A percentile compares a stretch with the other conserved stretches of the same genome.
These are phyloP conservation scores for Pyrrhoderma noxium DNA, from an alignment of 1,284 basidiomycete genomes.

Conservation along the genomic window DNA sequence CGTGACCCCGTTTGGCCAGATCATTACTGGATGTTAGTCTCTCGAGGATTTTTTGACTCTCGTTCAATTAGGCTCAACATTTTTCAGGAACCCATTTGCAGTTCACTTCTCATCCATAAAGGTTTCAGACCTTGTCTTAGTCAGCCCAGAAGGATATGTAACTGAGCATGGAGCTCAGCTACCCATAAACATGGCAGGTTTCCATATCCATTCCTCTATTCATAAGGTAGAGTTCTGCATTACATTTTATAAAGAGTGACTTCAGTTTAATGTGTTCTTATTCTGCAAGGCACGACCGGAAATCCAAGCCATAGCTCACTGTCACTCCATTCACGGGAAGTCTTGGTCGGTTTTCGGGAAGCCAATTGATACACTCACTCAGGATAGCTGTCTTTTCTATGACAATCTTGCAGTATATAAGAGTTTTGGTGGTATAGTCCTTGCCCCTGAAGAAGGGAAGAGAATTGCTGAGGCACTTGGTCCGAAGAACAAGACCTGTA, in stretches of 20 bases:
- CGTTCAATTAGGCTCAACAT: slow-evolving; percentile 20
- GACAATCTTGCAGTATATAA: slow-evolving; percentile 20
- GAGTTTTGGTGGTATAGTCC: slow-evolving; percentile 33
- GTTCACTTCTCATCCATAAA: slow-evolving; percentile 7
- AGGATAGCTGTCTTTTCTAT: slow-evolving; percentile 19
- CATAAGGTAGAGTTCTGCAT: slow-evolving; percentile 21
- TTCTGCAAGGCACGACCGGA: slow-evolving; percentile 31
- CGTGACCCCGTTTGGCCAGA: slow-evolving; percentile 32
- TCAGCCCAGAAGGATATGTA: slow-evolving; percentile 29
- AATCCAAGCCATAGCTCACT: slow-evolving; percentile 36
- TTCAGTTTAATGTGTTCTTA: background rate
- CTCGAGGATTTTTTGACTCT: slow-evolving; percentile 25
- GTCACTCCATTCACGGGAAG: slow-evolving; percentile 34
- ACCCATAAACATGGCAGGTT: slow-evolving; percentile 28
- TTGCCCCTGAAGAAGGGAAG: slow-evolving; percentile 31
- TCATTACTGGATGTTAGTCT: slow-evolving; percentile 31
- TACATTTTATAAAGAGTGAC: background rate
- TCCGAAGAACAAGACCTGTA: slow-evolving; percentile 17
- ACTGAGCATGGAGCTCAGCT: slow-evolving; percentile 23
- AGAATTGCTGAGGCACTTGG: slow-evolving; percentile 32
- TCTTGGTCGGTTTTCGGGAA: slow-evolving; percentile 34
- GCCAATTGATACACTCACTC: slow-evolving; percentile 27
- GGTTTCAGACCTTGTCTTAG: slow-evolving; percentile 11
- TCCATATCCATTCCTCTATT: slow-evolving; percentile 33
- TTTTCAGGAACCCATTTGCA: background rate